These are phyloP conservation scores for Debaryomyces psychrophilus DNA, from an alignment of 1,139 yeast species.

Conservation along the genomic window DNA sequence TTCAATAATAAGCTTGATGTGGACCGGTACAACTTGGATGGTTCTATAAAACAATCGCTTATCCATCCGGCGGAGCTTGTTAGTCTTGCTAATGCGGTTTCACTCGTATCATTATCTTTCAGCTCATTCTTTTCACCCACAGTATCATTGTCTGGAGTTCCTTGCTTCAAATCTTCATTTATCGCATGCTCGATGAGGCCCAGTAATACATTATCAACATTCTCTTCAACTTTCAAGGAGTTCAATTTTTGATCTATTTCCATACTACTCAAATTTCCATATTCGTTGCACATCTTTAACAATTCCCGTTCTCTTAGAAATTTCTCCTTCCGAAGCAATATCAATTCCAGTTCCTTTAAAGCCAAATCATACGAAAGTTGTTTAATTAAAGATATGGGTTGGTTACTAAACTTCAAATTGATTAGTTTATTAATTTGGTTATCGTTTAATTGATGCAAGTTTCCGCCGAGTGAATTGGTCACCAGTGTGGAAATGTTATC, in stretches of 20 bases:
- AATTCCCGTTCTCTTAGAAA: conserved; percentile 50
- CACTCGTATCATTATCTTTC: neutral
- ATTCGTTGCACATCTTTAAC: conserved; percentile 43
- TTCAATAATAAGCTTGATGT: neutral
- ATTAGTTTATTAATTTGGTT: conserved; percentile 39
- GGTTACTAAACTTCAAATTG: conserved; percentile 33
- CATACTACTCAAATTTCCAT: conserved; percentile 45
- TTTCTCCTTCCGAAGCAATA: conserved; percentile 41
- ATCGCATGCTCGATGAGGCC: conserved; percentile 21
- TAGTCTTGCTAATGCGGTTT: neutral
- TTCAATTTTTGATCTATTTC: conserved; percentile 47
- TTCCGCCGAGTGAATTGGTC: conserved; percentile 19
- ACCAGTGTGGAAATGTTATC: conserved; percentile 1
- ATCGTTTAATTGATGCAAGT: conserved; percentile 30
- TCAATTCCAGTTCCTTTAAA: conserved; percentile 50
- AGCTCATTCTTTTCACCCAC: neutral
- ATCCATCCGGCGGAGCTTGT: conserved; percentile 20
- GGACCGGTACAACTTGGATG: neutral
- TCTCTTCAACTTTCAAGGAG: conserved; percentile 18
- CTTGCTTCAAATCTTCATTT: conserved; percentile 10
- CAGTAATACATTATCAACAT: conserved; percentile 20
- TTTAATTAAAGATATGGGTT: conserved; percentile 45
- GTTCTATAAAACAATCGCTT: conserved; percentile 21
- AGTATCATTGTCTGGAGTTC: neutral
- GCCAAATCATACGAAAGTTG: conserved; percentile 56